Base-by-base conservation (phyloP, 1,284 basidiomycete genomes). In the Sphagnurus paluster region DNA sequence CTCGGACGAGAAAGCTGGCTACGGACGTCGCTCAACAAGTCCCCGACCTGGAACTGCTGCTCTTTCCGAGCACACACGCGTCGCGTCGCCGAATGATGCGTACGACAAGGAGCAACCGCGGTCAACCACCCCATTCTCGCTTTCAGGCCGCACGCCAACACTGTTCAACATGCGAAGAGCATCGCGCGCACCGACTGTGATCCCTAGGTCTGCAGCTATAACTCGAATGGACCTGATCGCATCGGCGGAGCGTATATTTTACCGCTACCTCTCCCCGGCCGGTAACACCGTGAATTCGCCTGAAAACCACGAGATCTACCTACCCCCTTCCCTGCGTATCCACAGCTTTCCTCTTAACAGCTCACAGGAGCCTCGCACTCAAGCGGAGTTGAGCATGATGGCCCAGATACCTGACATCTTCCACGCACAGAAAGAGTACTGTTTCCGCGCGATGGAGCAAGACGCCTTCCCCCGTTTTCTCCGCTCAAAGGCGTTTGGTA, bases 401-500 rank as follows among this genome's bases (percentile, higher is more conserved):
- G 86, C 95, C 1, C 85, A 92, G 54, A 87, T 99, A 34, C 95
- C 96, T 9, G 96, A 98, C 66, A 89, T 98, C 76, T 99, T 98
- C 73, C 93, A 98, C 64, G 74, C 85, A 2, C 96, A 98, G 70
- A 98, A 99, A 73, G 92, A 97, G 62, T 98, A 97, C 63, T 93
- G 95, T 61, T 97, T 96, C 77, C 80, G 92, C 44, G 93, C 93
- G 4, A 96, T 98, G 86, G 95, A 98, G 65, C 89, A 94, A 67
- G 94, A 98, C 61, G 90, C 92, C n/a, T 98, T 96, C 74, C 93
- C 93, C 36, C 80, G 94, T 3, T 99, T 99, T 79, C 72, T 99
- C 44, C 81, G 96, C 46, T 85, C 92, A 4, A 99, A 99, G 69
- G 94, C 95, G 7, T 99, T 98, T 63, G 93, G 93, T 32, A 99